A percentile compares a stretch with the other conserved stretches of the same genome.
phyloP scores from a whole-genome alignment of 768 basidiomycete species.

The Rubroboletus pulcherrimus region DNA sequence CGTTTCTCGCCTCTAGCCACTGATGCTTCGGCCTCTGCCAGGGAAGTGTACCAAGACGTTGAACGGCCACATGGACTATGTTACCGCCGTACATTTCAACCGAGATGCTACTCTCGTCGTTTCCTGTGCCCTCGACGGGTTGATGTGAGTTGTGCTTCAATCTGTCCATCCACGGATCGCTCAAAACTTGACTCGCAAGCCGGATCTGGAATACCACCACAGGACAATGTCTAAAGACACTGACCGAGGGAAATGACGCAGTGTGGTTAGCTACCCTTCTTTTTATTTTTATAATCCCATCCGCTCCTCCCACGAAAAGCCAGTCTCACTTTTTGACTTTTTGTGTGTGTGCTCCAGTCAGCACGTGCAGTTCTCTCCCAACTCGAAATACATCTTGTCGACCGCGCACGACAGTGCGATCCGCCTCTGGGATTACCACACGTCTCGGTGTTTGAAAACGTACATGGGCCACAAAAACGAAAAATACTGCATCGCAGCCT shows the following conservation, averaged over 20 bases:
- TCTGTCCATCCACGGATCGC: neutral
- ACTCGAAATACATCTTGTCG: slow-evolving; percentile 91
- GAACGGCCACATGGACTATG: slow-evolving; percentile 91
- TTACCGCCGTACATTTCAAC: slow-evolving; percentile 94
- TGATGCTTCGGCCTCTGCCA: slow-evolving; percentile 22
- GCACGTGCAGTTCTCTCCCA: slow-evolving; percentile 92
- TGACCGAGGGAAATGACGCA: slow-evolving; percentile 86
- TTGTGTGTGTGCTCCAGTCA: slow-evolving; percentile 45
- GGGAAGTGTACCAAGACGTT: slow-evolving; percentile 84
- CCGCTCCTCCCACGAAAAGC: too few relatives aligned
- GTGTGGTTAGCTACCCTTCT: slow-evolving; percentile 50
- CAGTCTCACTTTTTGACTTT: neutral
- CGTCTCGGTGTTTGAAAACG: slow-evolving; percentile 85
- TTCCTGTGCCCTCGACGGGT: slow-evolving; percentile 86
- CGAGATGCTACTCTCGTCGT: slow-evolving; percentile 88
- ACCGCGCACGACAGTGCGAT: slow-evolving; percentile 92
- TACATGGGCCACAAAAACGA: slow-evolving; percentile 80
- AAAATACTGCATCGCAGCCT: slow-evolving; percentile 80
- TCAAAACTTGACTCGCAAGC: slow-evolving; percentile 46
- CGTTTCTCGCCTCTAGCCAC: neutral
- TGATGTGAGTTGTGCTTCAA: slow-evolving; percentile 65
- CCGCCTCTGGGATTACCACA: slow-evolving; percentile 94
- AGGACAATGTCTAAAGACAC: slow-evolving; percentile 94
- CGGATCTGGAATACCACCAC: slow-evolving; percentile 94
- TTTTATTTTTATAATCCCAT: too few relatives aligned